Base-by-base conservation (phyloP, 768 basidiomycete species). In the Lactifluus pinguis region DNA sequence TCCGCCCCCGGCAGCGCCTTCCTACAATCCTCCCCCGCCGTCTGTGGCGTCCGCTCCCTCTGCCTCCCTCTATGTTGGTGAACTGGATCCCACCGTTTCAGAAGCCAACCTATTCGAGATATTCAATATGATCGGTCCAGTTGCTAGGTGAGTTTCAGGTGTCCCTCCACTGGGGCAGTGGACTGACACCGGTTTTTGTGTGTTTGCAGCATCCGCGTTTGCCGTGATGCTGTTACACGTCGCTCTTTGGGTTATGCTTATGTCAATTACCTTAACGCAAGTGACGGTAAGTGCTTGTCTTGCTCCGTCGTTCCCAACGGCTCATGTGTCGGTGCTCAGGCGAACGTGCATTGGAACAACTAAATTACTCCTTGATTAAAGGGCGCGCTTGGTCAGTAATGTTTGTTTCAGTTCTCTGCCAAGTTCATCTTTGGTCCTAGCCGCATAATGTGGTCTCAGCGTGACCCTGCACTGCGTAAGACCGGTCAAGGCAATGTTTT, bases 401-500 rank as follows among this genome's bases (percentile, higher is more conserved):
- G 25, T 55, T 55, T n/a, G 6, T 17, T 21, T 41, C 49, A 25
- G 30, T 47, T 21, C 25, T 42, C 32, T 41, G 15, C 19, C 29
- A 45, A 44, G 19, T 52, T 60, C 47, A 62, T 61, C 21, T 53
- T 59, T 29, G 10, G 3, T 13, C 60, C n/a, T 38, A 92, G 90
- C 80, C 92, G 97, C 70, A 99, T 99, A 82, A 99, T 99, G 97
- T 98, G 97, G 95, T 98, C 95, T 71, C 97, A 98, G 83, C 92
- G 97, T 74, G 97, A 98, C 79, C 97, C 97, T 61, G 92, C 94
- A 68, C 86, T 99, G 72, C 91, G 97, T 76, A 98, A 98, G 85
- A 98, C 94, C 65, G 94, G 94, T 66, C 94, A 98, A 78, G 97
- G 97, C 75, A 99, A 99, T 75, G 93, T 99, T 72, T 99, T 99